These are phyloP conservation scores for Digitaria exilis DNA, from an alignment of 202 grass and related monocot species.

Conservation along the genomic window DNA sequence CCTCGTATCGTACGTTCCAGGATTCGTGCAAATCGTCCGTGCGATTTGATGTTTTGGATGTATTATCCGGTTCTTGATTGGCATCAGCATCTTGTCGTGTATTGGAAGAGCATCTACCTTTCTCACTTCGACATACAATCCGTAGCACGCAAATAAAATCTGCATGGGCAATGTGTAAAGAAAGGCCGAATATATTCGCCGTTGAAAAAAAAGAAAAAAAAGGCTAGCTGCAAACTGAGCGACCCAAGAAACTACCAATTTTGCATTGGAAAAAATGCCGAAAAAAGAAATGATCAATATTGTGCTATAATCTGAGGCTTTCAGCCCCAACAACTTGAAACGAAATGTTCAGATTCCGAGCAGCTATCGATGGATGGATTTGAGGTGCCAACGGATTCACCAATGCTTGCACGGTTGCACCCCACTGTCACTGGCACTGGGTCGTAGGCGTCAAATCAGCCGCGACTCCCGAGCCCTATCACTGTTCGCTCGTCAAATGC, in stretches of 20 bases:
- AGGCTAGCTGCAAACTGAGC: not conserved
- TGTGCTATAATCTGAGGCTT: not conserved
- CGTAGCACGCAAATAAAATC: not conserved
- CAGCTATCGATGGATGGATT: not conserved
- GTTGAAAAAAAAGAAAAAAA: not conserved
- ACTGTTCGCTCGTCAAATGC: slow-evolving; percentile 49
- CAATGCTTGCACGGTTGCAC: slow-evolving; percentile 13
- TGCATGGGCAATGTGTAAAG: not conserved
- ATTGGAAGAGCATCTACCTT: no score
- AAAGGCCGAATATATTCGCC: not conserved
- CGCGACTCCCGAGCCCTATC: not conserved
- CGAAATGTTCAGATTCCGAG: slow-evolving; percentile 10
- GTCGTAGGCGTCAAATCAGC: slow-evolving; percentile 36
- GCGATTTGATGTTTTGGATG: slow-evolving; percentile 23
- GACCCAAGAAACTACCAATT: not conserved
- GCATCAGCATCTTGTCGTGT: not conserved
- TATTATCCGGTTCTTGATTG: not conserved
- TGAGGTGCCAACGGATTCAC: slow-evolving; percentile 34
- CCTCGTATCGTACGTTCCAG: not conserved
- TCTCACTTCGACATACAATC: not conserved
- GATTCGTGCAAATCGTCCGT: not conserved
- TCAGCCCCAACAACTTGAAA: not conserved
- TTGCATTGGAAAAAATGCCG: not conserved
- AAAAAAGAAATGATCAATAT: not conserved
- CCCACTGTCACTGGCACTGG: slow-evolving; percentile 25